Evolutionary conservation across 805 yeast species (phyloP), one percentile per base, ranked within the genome.

Genomic region (Wickerhamiella shivajii): DNA sequence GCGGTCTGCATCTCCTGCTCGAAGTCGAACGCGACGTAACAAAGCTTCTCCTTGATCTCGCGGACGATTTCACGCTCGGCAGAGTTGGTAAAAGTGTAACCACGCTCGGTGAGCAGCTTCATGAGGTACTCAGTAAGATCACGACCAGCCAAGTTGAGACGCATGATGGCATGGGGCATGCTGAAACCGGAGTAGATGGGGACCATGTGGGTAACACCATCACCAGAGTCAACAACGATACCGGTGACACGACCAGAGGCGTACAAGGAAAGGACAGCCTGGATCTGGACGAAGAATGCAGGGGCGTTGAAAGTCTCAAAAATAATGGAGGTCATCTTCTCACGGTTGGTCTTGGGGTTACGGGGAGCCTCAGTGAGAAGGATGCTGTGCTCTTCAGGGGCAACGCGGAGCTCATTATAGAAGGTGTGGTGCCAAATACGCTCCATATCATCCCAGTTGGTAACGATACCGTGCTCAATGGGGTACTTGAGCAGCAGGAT

Each of bases 401-500:
- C 96, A 63, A 90, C 96, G 71, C 97, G 83, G 68, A 90, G 78
- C 71, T 90, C 98, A 70, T 90, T 90, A 87, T 85, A 87, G 76
- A 90, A 90, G 55, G 97, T 90, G 75, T 90, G 98, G 67, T 90
- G 97, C 98, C 98, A 90, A 74, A 90, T 90, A 71, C 87, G 87
- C 72, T 90, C 98, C 98, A 90, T 90, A 62, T 90, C 98, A 63
- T 87, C 96, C 98, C 98, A 90, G 84, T 90, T 84, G 67, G 94
- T 87, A 48, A 90, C 97, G 53, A 90, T 84, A 80, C 98, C 98
- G 74, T 90, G 98, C 73, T 90, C 97, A 61, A 87, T 90, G 61
- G 98, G 98, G 73, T 90, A 90, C 69, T 93, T 80, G 63, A 90
- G 71, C 57, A 95, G 83, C 61, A 90, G 77, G 63, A 90, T 85